Percentiles rank a stretch among this genome's conserved stretches.
These are phyloP conservation scores for Phyllosticta citrichinensis DNA, from an alignment of 2,329 filamentous ascomycete genomes.

Conservation along the genomic window DNA sequence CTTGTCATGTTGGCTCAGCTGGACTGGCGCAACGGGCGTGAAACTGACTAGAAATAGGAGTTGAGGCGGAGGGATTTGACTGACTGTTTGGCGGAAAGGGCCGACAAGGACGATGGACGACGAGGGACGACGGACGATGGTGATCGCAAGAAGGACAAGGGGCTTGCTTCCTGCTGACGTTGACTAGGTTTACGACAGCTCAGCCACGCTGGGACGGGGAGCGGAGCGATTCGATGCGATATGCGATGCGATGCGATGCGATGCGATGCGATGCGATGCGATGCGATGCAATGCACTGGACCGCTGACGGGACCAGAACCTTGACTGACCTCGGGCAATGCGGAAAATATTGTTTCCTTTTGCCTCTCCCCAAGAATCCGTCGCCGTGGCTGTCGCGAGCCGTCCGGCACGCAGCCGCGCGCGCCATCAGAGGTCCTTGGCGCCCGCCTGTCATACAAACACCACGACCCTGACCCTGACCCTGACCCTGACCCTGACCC, in stretches of 20 bases:
- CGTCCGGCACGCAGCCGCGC: too few species aligned
- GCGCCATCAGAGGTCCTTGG: not conserved
- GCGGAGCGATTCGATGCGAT: not conserved
- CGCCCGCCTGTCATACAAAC: too few species aligned
- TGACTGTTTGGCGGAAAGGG: not conserved
- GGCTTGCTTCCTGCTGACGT: not conserved
- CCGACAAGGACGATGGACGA: not conserved
- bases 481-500: not conserved
- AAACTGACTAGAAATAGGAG: not conserved
- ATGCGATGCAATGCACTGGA: not conserved
- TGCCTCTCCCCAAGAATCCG: too few species aligned
- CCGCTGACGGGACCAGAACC: not conserved
- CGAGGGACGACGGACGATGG: not conserved
- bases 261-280: too few species aligned
- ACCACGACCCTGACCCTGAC: too few species aligned
- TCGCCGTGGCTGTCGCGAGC: too few species aligned
- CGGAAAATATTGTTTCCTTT: not conserved
- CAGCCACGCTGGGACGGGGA: not conserved
- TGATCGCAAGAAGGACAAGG: not conserved
- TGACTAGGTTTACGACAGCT: not conserved
- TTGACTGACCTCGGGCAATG: not conserved
- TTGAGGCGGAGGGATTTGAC: not conserved
- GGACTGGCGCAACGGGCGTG: not conserved
- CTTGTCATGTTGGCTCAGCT: too few species aligned
- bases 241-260: not conserved